Percentiles rank a stretch among this genome's conserved stretches.
These are phyloP conservation scores for Aureobasidium musti DNA, from an alignment of 2,329 filamentous ascomycete species.

Conservation along the genomic window DNA sequence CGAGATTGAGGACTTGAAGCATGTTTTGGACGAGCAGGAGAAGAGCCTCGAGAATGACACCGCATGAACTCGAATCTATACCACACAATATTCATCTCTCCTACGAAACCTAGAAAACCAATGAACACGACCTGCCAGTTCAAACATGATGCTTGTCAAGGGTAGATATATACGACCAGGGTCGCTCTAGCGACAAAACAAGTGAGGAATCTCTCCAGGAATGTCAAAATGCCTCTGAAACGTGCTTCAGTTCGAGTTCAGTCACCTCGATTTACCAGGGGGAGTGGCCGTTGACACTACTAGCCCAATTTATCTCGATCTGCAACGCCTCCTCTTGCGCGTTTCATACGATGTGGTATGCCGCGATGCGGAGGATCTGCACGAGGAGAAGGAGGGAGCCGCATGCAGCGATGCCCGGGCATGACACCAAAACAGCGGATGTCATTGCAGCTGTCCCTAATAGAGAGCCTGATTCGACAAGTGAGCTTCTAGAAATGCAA, in stretches of 20 bases:
- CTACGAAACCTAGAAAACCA: neutral
- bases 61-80: neutral
- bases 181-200: neutral
- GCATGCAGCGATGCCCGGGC: neutral
- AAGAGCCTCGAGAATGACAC: neutral
- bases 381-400: neutral
- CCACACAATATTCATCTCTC: neutral
- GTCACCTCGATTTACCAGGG: neutral
- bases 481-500: constrained; percentile 7
- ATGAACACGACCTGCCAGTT: too few species aligned
- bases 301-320: constrained; percentile 26
- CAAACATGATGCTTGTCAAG: neutral
- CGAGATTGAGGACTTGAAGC: constrained; percentile 38
- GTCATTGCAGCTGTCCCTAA: neutral
- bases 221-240: constrained; percentile 9
- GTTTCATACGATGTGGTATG: constrained; percentile 21
- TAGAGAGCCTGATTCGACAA: neutral
- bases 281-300: constrained; percentile 5
- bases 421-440: neutral
- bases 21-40: constrained; percentile 11
- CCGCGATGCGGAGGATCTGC: constrained; percentile 28
- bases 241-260: constrained; percentile 3
- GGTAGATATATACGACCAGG: neutral
- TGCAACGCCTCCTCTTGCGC: constrained; percentile 23
- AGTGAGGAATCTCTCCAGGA: neutral